These are phyloP conservation scores for Debaryomyces subglobosus DNA, from an alignment of 1,139 yeast genomes.

Conservation along the genomic window DNA sequence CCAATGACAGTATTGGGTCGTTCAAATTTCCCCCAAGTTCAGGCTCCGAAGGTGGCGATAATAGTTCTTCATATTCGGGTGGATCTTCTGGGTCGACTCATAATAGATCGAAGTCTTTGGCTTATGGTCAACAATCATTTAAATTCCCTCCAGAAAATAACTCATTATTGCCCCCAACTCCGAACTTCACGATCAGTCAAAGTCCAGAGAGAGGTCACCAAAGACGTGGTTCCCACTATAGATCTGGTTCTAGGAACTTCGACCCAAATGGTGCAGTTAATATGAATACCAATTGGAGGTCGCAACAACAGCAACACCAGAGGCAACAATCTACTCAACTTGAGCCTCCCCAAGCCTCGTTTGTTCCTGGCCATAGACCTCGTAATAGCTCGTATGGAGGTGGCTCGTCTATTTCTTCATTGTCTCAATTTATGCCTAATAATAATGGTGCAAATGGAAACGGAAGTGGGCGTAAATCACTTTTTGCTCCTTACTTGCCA, in stretches of 20 bases:
- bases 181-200: slow-evolving; percentile 42
- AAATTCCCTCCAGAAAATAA: slow-evolving; percentile 45
- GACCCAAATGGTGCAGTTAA: slow-evolving; percentile 43
- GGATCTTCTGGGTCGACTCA: slow-evolving; percentile 21
- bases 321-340: slow-evolving; percentile 34
- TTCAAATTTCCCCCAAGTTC: slow-evolving; percentile 39
- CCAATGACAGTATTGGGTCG: slow-evolving; percentile 29
- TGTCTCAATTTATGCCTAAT: slow-evolving; percentile 42
- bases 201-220: slow-evolving; percentile 49
- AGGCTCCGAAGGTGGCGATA: slow-evolving; percentile 19
- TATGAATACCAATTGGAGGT: slow-evolving; percentile 70
- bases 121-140: slow-evolving; percentile 49
- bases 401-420: slow-evolving; percentile 63
- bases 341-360: slow-evolving; percentile 53
- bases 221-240: slow-evolving; percentile 53
- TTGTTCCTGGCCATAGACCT: slow-evolving; percentile 80
- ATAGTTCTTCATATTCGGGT: slow-evolving; percentile 17
- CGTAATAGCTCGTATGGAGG: slow-evolving; percentile 69
- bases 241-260: slow-evolving; percentile 60
- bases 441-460: slow-evolving; percentile 23
- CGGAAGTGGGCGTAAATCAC: slow-evolving; percentile 67
- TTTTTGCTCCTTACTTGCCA: slow-evolving; percentile 94
- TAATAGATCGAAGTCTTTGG: slow-evolving; percentile 40
- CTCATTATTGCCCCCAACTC: slow-evolving; percentile 49
- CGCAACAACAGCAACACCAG: slow-evolving; percentile 37